Evolutionary conservation across 345 rosid species (phyloP).

Genomic region (Geranium rotundifolium): DNA sequence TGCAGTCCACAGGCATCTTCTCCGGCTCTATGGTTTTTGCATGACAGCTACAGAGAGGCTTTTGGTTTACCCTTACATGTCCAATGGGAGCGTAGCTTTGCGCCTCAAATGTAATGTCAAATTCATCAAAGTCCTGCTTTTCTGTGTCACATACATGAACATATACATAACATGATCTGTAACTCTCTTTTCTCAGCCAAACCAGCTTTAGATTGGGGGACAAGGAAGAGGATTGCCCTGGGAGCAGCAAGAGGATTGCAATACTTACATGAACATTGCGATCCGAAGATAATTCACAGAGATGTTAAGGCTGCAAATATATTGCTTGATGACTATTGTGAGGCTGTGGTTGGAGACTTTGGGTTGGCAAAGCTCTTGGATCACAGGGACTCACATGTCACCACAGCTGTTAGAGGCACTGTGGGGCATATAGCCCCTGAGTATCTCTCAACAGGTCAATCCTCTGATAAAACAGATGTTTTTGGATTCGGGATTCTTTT

Average conservation of each 20-base stretch:
- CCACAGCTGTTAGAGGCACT: slow-evolving; percentile 92
- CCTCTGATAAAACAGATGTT: slow-evolving; percentile 94
- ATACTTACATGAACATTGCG: slow-evolving; percentile 92
- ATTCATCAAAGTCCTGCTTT: not conserved
- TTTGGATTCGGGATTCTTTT: slow-evolving; percentile 88
- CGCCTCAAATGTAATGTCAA: slow-evolving; percentile 63
- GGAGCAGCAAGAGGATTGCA: slow-evolving; percentile 91
- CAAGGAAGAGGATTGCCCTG: slow-evolving; percentile 77
- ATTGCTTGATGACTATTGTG: slow-evolving; percentile 70
- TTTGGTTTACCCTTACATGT: slow-evolving; percentile 89
- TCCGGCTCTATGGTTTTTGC: slow-evolving; percentile 70
- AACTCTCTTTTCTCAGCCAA: slow-evolving; percentile 30
- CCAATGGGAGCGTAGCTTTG: slow-evolving; percentile 87
- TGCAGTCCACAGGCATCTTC: slow-evolving; percentile 85
- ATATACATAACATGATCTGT: not conserved
- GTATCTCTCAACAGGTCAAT: slow-evolving; percentile 87
- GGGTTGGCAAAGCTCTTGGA: slow-evolving; percentile 89
- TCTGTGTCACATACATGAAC: no score
- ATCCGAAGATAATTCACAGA: slow-evolving; percentile 92
- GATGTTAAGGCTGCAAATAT: slow-evolving; percentile 96
- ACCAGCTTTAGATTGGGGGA: slow-evolving; percentile 79
- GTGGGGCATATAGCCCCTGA: slow-evolving; percentile 97
- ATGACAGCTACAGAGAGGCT: slow-evolving; percentile 65
- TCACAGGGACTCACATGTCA: slow-evolving; percentile 78
- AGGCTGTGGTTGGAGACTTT: slow-evolving; percentile 92